phyloP scores from a whole-genome alignment of 805 yeast species.

The Lipomyces anomalus region DNA sequence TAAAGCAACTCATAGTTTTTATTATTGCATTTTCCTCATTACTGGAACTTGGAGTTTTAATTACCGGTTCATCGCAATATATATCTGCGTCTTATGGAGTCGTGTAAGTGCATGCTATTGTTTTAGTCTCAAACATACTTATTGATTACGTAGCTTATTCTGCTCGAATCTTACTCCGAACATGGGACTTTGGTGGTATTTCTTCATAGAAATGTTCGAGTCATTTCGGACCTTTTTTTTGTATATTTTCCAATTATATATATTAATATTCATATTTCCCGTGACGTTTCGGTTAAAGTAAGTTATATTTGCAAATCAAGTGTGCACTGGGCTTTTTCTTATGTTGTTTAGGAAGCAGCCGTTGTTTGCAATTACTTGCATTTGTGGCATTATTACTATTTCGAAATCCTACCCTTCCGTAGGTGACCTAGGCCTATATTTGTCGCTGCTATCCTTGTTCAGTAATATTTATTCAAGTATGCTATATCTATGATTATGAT shows the following conservation, averaged over 20 bases:
- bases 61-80: constrained; percentile 35
- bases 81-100: constrained; percentile 50
- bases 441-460: constrained; percentile 44
- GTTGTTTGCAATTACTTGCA: constrained; percentile 47
- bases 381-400: constrained; percentile 51
- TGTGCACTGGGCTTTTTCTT: neutral
- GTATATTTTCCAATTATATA: constrained; percentile 74
- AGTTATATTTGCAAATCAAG: neutral
- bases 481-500: too few relatives aligned
- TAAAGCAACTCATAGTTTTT: neutral
- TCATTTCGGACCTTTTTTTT: constrained; percentile 78
- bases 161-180: constrained; percentile 79
- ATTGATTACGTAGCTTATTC: constrained; percentile 38
- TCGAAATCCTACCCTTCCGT: constrained; percentile 82
- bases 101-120: neutral
- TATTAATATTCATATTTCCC: constrained; percentile 64
- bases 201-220: constrained; percentile 91
- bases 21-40: neutral
- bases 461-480: constrained; percentile 12
- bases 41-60: constrained; percentile 6
- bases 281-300: constrained; percentile 57
- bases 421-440: constrained; percentile 62
- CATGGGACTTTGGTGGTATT: constrained; percentile 97
- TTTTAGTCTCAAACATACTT: neutral
- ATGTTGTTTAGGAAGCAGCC: constrained; percentile 40